phyloP scores from a whole-genome alignment of 192 early-diverging fungal genomes.

The Geranomyces michiganensis region DNA sequence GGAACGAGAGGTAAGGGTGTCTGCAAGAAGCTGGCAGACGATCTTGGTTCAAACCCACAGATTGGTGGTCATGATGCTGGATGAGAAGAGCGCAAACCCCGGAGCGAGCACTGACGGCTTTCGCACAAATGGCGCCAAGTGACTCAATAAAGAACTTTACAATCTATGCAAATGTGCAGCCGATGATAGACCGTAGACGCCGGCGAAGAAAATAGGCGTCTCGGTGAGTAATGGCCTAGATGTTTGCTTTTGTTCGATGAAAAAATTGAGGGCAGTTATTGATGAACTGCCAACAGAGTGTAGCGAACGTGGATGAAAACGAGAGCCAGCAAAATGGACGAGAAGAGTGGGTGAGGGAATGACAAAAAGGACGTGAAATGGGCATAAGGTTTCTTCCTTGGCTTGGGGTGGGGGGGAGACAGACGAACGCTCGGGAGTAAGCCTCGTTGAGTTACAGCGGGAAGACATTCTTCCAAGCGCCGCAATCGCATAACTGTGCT shows the following conservation, averaged over 20 bases:
- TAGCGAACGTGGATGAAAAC: neutral
- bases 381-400: constrained; percentile 16
- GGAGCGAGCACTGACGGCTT: too few species aligned
- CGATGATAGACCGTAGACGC: constrained; percentile 1
- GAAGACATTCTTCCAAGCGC: neutral
- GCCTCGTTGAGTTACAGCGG: constrained; percentile 42
- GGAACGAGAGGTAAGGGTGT: too few species aligned
- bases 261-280: too few species aligned
- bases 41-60: too few species aligned
- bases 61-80: too few species aligned
- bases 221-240: neutral
- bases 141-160: too few species aligned
- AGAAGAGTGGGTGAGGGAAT: too few species aligned
- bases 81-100: too few species aligned
- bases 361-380: too few species aligned
- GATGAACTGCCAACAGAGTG: neutral
- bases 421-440: constrained; percentile 34
- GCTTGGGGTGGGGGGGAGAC: constrained; percentile 16
- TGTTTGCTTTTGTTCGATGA: too few species aligned
- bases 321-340: neutral
- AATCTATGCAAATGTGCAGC: neutral
- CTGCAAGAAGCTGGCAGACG: too few species aligned
- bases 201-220: neutral
- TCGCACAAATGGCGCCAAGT: too few species aligned
- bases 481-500: constrained; percentile 45